A percentile compares a stretch with the other conserved stretches of the same genome.
Conservation (phyloP, 768 basidiomycete genomes). For the Agrocybe praecox region DNA sequence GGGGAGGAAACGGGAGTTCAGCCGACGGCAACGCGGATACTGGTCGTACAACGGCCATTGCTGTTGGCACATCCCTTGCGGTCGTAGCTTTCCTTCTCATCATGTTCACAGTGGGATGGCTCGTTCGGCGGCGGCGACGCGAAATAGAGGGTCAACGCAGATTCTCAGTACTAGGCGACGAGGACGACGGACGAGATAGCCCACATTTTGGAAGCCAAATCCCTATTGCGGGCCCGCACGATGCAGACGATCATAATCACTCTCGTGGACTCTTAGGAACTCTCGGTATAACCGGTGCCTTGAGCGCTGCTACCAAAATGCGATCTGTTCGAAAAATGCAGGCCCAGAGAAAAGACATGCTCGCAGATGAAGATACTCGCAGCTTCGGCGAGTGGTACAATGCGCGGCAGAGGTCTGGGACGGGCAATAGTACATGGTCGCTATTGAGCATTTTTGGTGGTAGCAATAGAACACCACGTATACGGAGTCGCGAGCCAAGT, state of each 20-base stretch:
- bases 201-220: conserved; percentile 32
- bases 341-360: conserved; percentile 63
- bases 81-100: conserved; percentile 53
- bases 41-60: conserved; percentile 46
- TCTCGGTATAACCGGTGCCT: conserved; percentile 32
- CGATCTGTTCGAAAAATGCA: conserved; percentile 24
- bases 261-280: conserved; percentile 19
- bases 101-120: conserved; percentile 43
- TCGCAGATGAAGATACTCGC: conserved; percentile 73
- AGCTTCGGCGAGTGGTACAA: conserved; percentile 49
- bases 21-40: conserved; percentile 20
- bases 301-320: conserved; percentile 30
- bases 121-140: conserved; percentile 37
- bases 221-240: conserved; percentile 28
- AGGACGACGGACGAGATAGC: conserved; percentile 35
- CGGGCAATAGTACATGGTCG: conserved; percentile 56
- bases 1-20: conserved; percentile 13
- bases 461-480: conserved; percentile 20
- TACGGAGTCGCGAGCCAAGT: conserved; percentile 44
- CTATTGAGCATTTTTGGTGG: conserved; percentile 43
- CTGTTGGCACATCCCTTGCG: conserved; percentile 65
- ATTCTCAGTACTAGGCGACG: conserved; percentile 30
- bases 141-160: conserved; percentile 19
- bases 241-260: conserved; percentile 14
- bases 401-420: conserved; percentile 36